Evolutionary conservation across 2,329 filamentous ascomycete species (phyloP).

Genomic region (Zalaria obscura): DNA sequence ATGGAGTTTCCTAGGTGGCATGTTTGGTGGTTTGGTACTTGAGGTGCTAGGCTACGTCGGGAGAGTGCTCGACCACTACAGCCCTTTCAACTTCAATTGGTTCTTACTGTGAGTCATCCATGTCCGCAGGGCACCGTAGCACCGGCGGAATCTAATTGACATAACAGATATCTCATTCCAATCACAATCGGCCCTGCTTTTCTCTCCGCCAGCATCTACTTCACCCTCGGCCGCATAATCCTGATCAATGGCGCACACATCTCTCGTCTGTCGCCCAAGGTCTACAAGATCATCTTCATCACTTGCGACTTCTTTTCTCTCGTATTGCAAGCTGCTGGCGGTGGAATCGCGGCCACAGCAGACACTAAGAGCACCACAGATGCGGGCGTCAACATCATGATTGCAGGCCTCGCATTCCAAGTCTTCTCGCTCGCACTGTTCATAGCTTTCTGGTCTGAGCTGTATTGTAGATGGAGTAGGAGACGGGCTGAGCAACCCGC

Average conservation of each 20-base stretch:
- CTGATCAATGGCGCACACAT: slow-evolving; percentile 31
- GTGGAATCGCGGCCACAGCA: slow-evolving; percentile 40
- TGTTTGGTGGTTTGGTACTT: slow-evolving; percentile 33
- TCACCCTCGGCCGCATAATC: slow-evolving; percentile 43
- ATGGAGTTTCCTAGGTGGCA: slow-evolving; percentile 40
- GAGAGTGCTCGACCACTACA: slow-evolving; percentile 37
- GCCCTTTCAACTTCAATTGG: slow-evolving; percentile 33
- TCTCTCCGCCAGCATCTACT: slow-evolving; percentile 39
- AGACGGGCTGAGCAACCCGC: slow-evolving; percentile 1
- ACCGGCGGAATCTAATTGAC: too few species aligned
- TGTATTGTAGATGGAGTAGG: slow-evolving; percentile 5
- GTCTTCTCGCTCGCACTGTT: slow-evolving; percentile 36
- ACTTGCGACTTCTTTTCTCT: slow-evolving; percentile 40
- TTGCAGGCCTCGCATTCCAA: slow-evolving; percentile 42
- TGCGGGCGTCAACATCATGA: slow-evolving; percentile 38
- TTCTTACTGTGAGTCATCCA: slow-evolving; percentile 44
- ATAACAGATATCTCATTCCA: slow-evolving; percentile 39
- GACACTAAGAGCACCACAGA: slow-evolving; percentile 23
- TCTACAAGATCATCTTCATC: slow-evolving; percentile 41
- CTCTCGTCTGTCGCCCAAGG: slow-evolving; percentile 7
- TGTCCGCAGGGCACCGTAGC: too few species aligned
- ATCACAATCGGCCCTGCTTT: slow-evolving; percentile 44
- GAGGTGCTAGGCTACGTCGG: slow-evolving; percentile 43
- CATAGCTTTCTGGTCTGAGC: slow-evolving; percentile 21
- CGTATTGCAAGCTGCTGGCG: slow-evolving; percentile 41